phyloP scores from a whole-genome alignment of 441 rosid genomes.

The Geranium incanum region DNA sequence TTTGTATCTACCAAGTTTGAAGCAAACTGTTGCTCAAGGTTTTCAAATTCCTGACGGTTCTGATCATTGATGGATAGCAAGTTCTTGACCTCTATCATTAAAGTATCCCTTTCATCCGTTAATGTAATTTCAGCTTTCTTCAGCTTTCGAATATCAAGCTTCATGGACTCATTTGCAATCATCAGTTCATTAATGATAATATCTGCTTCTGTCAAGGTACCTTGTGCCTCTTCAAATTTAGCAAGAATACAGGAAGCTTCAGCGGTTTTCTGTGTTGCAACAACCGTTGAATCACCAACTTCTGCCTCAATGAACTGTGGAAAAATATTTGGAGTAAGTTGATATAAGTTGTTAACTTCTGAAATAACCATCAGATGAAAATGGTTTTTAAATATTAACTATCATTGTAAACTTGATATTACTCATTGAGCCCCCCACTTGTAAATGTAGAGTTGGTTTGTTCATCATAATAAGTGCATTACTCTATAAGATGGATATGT shows the following conservation, averaged over 20 bases:
- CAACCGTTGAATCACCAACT: slow-evolving; percentile 59
- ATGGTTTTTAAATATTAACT: background rate
- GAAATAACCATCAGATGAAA: background rate
- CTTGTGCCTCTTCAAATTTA: slow-evolving; percentile 91
- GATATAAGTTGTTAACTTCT: slow-evolving; percentile 13
- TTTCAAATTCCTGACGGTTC: slow-evolving; percentile 52
- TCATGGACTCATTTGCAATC: slow-evolving; percentile 75
- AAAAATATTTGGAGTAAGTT: slow-evolving; percentile 4
- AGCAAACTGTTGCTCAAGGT: slow-evolving; percentile 56
- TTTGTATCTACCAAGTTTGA: slow-evolving; percentile 51
- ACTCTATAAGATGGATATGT: background rate
- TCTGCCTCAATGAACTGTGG: slow-evolving; percentile 71
- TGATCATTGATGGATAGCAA: slow-evolving; percentile 44
- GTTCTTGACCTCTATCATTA: slow-evolving; percentile 45
- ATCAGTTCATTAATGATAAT: slow-evolving; percentile 66
- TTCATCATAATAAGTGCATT: background rate
- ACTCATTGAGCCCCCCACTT: background rate
- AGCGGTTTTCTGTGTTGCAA: slow-evolving; percentile 53
- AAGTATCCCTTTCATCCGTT: slow-evolving; percentile 47
- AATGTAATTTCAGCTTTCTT: slow-evolving; percentile 39
- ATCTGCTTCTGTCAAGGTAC: slow-evolving; percentile 82
- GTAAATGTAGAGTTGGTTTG: background rate
- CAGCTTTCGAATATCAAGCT: slow-evolving; percentile 50
- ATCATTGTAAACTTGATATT: background rate
- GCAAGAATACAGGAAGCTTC: slow-evolving; percentile 64